A percentile compares a stretch with the other conserved stretches of the same genome.
Conservation (phyloP, 257 asterid genomes). For the Craterostigma plantagineum region DNA sequence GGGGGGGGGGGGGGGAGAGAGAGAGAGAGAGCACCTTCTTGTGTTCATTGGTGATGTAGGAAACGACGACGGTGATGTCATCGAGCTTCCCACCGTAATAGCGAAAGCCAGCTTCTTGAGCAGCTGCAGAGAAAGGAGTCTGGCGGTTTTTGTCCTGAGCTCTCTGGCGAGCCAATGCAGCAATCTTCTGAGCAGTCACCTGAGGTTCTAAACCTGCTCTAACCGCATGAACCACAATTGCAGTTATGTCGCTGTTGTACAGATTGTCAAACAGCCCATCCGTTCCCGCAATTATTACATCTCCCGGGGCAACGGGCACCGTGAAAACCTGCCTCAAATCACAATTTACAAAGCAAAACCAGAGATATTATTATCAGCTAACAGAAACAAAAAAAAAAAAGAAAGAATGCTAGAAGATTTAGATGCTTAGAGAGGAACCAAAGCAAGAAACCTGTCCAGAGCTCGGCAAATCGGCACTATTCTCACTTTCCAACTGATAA, state of each 20-base stretch:
- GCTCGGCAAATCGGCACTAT: conserved; percentile 74
- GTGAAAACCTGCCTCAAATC: conserved; percentile 48
- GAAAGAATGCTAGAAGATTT: too few relatives aligned
- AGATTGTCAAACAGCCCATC: conserved; percentile 97
- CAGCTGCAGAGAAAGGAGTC: conserved; percentile 92
- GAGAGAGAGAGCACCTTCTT: too few relatives aligned
- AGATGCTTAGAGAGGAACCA: background rate
- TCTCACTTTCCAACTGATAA: conserved; percentile 77
- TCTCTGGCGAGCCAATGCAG: conserved; percentile 78
- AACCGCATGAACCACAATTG: conserved; percentile 69
- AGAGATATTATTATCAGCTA: background rate
- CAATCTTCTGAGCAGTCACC: conserved; percentile 83
- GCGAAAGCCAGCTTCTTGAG: conserved; percentile 90
- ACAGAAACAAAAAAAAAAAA: too few relatives aligned
- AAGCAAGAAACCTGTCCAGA: conserved; percentile 66
- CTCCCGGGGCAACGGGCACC: conserved; percentile 82
- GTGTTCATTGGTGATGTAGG: conserved; percentile 46
- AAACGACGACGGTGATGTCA: conserved; percentile 80
- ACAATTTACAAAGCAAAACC: conserved; percentile 1
- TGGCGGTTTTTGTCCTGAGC: conserved; percentile 81
- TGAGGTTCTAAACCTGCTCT: conserved; percentile 87
- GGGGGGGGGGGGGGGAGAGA: too few relatives aligned
- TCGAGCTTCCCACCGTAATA: conserved; percentile 93
- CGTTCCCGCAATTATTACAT: conserved; percentile 85
- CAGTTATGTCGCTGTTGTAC: conserved; percentile 66